Evolutionary conservation across 2,329 filamentous ascomycete species (phyloP).

Genomic region (Fusarium buxicola): DNA sequence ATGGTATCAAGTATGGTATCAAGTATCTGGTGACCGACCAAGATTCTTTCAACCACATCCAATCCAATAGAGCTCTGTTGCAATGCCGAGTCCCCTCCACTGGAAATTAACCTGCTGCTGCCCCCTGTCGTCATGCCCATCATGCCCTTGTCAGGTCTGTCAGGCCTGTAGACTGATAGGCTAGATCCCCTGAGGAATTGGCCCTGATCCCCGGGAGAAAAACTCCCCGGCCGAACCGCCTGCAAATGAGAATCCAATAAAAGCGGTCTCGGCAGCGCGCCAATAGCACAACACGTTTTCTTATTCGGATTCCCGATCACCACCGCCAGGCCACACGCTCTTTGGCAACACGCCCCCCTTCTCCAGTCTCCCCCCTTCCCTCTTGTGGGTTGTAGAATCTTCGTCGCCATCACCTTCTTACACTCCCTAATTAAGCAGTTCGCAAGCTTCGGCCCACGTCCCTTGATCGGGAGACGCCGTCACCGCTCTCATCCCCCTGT

Average conservation of each 20-base stretch:
- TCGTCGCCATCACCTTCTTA: neutral
- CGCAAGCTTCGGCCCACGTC: slow-evolving; percentile 10
- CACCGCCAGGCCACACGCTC: slow-evolving; percentile 14
- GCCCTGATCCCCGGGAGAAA: slow-evolving; percentile 18
- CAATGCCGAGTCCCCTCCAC: neutral
- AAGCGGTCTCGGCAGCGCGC: slow-evolving; percentile 16
- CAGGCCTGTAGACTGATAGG: slow-evolving; percentile 34
- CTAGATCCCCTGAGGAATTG: slow-evolving; percentile 34
- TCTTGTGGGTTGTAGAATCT: neutral
- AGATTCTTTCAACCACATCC: too few species aligned
- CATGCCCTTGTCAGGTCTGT: slow-evolving; percentile 10
- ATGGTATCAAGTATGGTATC: too few species aligned
- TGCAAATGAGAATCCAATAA: slow-evolving; percentile 14
- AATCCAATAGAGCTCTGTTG: neutral
- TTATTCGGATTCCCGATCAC: slow-evolving; percentile 39
- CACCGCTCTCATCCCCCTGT: slow-evolving; percentile 16
- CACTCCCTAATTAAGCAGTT: slow-evolving; percentile 10
- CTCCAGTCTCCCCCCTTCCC: slow-evolving; percentile 7
- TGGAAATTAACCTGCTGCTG: slow-evolving; percentile 20
- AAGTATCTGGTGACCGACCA: too few species aligned
- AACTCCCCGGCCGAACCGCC: slow-evolving; percentile 13
- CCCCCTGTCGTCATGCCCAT: slow-evolving; percentile 8
- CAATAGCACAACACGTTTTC: slow-evolving; percentile 47
- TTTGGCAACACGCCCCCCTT: slow-evolving; percentile 21
- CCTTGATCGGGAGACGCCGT: slow-evolving; percentile 18